A percentile compares a stretch with the other conserved stretches of the same genome.
phyloP scores from a whole-genome alignment of 2,329 filamentous ascomycete species.

The Alternaria postmessia region DNA sequence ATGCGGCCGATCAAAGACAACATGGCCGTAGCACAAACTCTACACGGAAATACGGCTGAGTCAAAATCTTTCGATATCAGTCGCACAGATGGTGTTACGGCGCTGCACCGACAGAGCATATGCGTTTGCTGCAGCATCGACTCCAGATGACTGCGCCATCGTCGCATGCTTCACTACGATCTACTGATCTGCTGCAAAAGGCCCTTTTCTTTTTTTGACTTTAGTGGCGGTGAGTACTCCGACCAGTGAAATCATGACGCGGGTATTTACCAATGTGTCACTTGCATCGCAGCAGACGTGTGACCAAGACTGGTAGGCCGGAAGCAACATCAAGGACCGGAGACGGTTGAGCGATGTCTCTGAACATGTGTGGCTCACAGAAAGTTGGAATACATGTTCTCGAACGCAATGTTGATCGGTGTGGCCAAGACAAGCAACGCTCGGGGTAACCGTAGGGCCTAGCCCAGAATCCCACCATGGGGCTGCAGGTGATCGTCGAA shows the following conservation, averaged over 20 bases:
- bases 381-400: neutral
- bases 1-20: constrained; percentile 9
- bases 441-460: neutral
- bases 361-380: neutral
- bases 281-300: constrained; percentile 3
- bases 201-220: neutral
- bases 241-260: neutral
- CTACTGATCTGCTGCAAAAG: constrained; percentile 3
- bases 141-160: constrained; percentile 5
- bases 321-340: constrained; percentile 2
- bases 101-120: constrained; percentile 11
- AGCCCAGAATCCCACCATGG: constrained; percentile 7
- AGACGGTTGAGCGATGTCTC: neutral
- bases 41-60: constrained; percentile 20
- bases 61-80: constrained; percentile 14
- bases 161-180: neutral
- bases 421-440: neutral
- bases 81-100: constrained; percentile 22
- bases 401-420: neutral
- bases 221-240: constrained; percentile 5
- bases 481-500: constrained; percentile 12
- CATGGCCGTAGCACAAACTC: constrained; percentile 15
- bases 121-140: constrained; percentile 14
- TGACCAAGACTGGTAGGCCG: neutral
- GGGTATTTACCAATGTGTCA: neutral